phyloP scores from a whole-genome alignment of 2,329 filamentous ascomycete species.

The Fonsecaea pedrosoi region DNA sequence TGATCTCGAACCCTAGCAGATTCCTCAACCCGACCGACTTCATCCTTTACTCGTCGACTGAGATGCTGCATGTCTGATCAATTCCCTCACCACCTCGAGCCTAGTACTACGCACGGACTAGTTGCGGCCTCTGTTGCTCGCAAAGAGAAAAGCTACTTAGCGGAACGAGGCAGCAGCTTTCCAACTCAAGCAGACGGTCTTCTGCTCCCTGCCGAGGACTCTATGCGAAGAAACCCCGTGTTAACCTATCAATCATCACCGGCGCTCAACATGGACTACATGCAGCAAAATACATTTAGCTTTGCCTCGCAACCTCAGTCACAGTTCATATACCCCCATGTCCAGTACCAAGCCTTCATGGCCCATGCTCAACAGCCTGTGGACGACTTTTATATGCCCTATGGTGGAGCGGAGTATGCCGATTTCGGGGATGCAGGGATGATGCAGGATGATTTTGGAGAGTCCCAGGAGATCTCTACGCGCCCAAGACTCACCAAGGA shows the following conservation, averaged over 20 bases:
- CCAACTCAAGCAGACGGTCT: neutral
- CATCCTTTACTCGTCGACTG: neutral
- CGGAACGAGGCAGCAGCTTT: conserved; percentile 1
- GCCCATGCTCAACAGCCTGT: conserved; percentile 29
- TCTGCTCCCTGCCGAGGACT: neutral
- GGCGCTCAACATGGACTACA: conserved; percentile 22
- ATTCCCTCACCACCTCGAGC: neutral
- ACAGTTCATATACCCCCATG: conserved; percentile 36
- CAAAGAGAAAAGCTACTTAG: neutral
- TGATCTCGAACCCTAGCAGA: neutral
- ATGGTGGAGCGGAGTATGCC: conserved; percentile 46
- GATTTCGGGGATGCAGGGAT: conserved; percentile 52
- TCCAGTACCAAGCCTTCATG: conserved; percentile 28
- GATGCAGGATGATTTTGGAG: conserved; percentile 53
- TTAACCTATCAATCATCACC: neutral
- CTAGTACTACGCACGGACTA: neutral
- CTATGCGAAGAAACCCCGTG: neutral
- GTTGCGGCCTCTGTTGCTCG: neutral
- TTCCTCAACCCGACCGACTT: neutral
- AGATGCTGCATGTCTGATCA: conserved; percentile 13
- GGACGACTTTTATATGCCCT: conserved; percentile 29
- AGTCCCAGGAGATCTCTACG: conserved; percentile 56
- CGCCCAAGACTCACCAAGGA: conserved; percentile 59
- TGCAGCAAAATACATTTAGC: conserved; percentile 29
- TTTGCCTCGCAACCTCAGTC: conserved; percentile 34